Evolutionary conservation across 345 rosid genomes (phyloP).

Genomic region (Populus deltoides): DNA sequence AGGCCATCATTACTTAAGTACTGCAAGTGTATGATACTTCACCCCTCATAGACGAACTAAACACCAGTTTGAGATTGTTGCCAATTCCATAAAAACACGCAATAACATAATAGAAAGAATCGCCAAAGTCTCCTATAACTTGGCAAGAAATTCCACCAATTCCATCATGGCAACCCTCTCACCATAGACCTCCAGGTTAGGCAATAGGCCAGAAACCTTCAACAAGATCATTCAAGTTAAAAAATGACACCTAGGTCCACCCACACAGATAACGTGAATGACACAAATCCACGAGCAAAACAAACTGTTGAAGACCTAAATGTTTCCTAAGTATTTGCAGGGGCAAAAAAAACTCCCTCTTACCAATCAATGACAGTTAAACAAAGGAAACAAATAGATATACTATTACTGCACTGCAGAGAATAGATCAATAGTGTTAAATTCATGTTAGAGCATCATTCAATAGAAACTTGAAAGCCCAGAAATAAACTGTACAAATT

Average conservation of each 20-base stretch:
- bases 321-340: slow-evolving; percentile 3
- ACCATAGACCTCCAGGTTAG: slow-evolving; percentile 92
- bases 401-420: not conserved
- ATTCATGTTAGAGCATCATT: not conserved
- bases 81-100: slow-evolving; percentile 77
- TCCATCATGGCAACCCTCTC: slow-evolving; percentile 70
- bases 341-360: slow-evolving; percentile 7
- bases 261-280: slow-evolving; percentile 34
- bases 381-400: not conserved
- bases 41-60: slow-evolving; percentile 81
- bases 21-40: slow-evolving; percentile 70
- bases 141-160: slow-evolving; percentile 61
- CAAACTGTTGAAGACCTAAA: slow-evolving; percentile 16
- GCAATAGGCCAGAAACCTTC: slow-evolving; percentile 95
- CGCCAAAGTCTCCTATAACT: slow-evolving; percentile 55
- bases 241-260: slow-evolving; percentile 29
- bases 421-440: not conserved
- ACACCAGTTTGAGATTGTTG: slow-evolving; percentile 87
- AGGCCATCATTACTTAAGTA: slow-evolving; percentile 97
- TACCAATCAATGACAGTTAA: slow-evolving; percentile 5
- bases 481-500: not conserved
- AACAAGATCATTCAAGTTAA: slow-evolving; percentile 94
- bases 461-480: not conserved
- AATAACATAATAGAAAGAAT: slow-evolving; percentile 69
- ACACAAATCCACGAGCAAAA: slow-evolving; percentile 34